Evolutionary conservation across 1,284 basidiomycete genomes (phyloP), one percentile per base, ranked within the genome.

Genomic region (Leccinum subrobustum): DNA sequence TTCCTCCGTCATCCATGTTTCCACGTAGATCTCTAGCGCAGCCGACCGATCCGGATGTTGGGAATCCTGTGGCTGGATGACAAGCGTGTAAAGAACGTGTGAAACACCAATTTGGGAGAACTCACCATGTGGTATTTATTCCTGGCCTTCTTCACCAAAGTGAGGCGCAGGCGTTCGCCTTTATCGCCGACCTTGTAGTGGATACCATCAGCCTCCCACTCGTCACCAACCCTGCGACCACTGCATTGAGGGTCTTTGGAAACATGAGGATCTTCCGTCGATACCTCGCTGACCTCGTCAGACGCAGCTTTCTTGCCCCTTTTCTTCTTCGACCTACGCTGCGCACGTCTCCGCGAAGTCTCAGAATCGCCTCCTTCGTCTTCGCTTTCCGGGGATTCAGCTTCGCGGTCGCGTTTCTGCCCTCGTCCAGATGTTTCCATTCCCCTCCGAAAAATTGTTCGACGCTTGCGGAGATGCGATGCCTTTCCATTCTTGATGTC

Each of bases 1-100:
- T 58, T 86, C 87, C 55, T 92, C 91, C 6, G 85, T 85, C 54
- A 90, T 78, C 91, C 91, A 92, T 27, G 78, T 81, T 70, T 92
- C 89, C 14, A 92, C 81, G 64, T 83, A 86, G 33, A 92, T 83
- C 61, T 89, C 83, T 18, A 90, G 75, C 61, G 85, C 83, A 14
- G 81, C 83, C 61, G 82, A 76, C 53, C 83, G 82, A 72, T 92
- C 90, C 3, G 88, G 87, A 70, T 92, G 91, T 59, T 84, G 78
- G 16, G 90, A 92, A 68, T 92, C 90, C 59, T 81, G 76, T 3
- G 90, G 90, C 91, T 92, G 64, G 31, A 59, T 42, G 37, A 23
- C 35, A 47, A n/a, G 42, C 44, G 56, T 59, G 54, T 67, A 9
- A 64, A 53, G 39, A 54, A 27, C 62, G 27, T 33, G 59, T 37